Conservation (phyloP, 768 basidiomycete species). For the Panaeolus papilionaceus region DNA sequence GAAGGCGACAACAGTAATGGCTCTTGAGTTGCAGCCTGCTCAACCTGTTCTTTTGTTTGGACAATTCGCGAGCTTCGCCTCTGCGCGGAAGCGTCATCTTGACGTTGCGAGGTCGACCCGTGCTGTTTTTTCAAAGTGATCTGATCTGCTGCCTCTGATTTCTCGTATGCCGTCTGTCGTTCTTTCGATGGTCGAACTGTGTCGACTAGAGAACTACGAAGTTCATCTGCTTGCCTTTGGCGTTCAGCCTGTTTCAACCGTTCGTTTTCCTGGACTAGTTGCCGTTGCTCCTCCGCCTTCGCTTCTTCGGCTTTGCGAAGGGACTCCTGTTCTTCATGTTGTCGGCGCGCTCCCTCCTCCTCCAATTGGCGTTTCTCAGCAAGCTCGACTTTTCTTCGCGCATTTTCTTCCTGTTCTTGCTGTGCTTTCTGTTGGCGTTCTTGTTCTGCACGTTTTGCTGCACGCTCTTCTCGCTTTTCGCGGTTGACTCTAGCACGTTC, state of each 20-base stretch:
- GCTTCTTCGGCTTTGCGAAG: neutral
- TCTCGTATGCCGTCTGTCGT: neutral
- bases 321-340: neutral
- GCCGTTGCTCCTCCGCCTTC: constrained; percentile 7
- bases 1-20: neutral
- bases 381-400: constrained; percentile 18
- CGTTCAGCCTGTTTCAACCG: neutral
- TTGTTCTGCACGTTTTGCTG: constrained; percentile 29
- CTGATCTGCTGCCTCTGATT: neutral
- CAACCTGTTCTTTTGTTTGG: neutral
- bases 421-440: constrained; percentile 16
- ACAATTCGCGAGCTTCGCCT: too few relatives aligned
- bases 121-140: neutral
- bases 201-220: neutral
- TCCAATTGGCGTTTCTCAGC: constrained; percentile 13
- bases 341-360: neutral
- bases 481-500: constrained; percentile 36
- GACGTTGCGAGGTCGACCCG: neutral
- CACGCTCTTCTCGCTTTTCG: constrained; percentile 36
- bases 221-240: neutral
- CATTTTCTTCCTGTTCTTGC: constrained; percentile 21
- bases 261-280: constrained; percentile 9
- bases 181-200: neutral
- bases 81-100: neutral
- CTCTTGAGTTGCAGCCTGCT: neutral